phyloP scores from a whole-genome alignment of 1,284 basidiomycete genomes.

The Tilletia horrida region DNA sequence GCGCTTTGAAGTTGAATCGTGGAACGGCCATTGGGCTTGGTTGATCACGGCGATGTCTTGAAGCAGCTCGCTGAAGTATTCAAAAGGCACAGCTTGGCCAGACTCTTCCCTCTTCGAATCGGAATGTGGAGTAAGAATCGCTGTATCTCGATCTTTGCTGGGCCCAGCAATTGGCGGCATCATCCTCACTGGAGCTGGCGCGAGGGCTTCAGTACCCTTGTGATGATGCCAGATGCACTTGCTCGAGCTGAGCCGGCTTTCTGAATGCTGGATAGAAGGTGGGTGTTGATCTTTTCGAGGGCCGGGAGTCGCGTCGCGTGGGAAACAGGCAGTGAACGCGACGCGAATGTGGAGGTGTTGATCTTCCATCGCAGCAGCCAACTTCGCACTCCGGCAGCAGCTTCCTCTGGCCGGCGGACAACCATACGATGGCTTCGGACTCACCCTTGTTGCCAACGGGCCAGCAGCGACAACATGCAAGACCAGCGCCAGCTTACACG shows the following conservation, averaged over 20 bases:
- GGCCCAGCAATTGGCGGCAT: background rate
- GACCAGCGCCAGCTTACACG: slow-evolving; percentile 17
- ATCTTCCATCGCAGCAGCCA: too few relatives aligned
- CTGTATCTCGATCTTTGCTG: background rate
- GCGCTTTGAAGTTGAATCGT: too few relatives aligned
- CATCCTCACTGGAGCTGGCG: too few relatives aligned
- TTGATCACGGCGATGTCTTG: slow-evolving; percentile 5
- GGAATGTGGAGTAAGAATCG: too few relatives aligned
- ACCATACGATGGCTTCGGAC: too few relatives aligned
- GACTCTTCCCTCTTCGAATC: background rate
- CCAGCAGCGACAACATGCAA: background rate
- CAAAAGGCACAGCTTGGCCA: background rate
- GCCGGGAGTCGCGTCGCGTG: background rate
- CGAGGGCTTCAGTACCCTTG: too few relatives aligned
- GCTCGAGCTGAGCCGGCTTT: too few relatives aligned
- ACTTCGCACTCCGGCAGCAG: too few relatives aligned
- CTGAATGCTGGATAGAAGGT: too few relatives aligned
- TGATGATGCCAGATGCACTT: too few relatives aligned
- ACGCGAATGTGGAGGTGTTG: background rate
- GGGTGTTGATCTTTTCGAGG: too few relatives aligned
- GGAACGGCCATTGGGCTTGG: background rate
- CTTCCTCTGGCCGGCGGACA: background rate
- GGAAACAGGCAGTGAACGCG: background rate
- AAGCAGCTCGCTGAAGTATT: slow-evolving; percentile 2
- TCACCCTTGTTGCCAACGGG: too few relatives aligned